phyloP scores from a whole-genome alignment of 768 basidiomycete genomes.

The Crassisporium funariophilum region DNA sequence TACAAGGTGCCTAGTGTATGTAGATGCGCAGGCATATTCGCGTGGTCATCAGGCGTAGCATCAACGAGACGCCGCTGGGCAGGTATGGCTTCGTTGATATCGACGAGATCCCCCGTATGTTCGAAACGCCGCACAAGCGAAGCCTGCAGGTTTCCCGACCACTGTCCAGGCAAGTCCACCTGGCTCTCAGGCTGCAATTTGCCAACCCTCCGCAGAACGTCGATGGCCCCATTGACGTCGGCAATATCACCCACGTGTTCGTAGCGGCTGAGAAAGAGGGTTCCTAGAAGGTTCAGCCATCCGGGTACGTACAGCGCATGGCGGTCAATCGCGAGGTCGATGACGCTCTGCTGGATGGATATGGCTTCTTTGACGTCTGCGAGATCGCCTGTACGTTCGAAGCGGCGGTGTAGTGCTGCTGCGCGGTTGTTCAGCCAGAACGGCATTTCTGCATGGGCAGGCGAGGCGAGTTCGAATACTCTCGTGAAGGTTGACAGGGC shows the following conservation, averaged over 20 bases:
- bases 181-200: too few species aligned
- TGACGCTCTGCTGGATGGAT: constrained; percentile 2
- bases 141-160: too few species aligned
- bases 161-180: too few species aligned
- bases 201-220: too few species aligned
- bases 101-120: constrained; percentile 5
- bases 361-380: constrained; percentile 16
- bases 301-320: neutral
- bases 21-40: neutral
- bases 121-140: constrained; percentile 10
- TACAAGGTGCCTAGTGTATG: constrained; percentile 2
- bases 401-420: too few species aligned
- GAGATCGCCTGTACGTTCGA: constrained; percentile 5
- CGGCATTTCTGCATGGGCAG: neutral
- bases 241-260: too few species aligned
- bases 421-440: too few species aligned
- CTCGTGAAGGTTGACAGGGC: constrained; percentile 1
- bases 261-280: too few species aligned
- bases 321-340: constrained; percentile 1
- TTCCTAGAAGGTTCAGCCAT: too few species aligned
- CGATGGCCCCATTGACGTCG: too few species aligned
- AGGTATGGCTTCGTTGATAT: constrained; percentile 15
- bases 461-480: neutral
- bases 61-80: constrained; percentile 1
- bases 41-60: constrained; percentile 2